These are phyloP conservation scores for Alternaria sp. DNA, from an alignment of 2,329 filamentous ascomycete species.

Conservation along the genomic window DNA sequence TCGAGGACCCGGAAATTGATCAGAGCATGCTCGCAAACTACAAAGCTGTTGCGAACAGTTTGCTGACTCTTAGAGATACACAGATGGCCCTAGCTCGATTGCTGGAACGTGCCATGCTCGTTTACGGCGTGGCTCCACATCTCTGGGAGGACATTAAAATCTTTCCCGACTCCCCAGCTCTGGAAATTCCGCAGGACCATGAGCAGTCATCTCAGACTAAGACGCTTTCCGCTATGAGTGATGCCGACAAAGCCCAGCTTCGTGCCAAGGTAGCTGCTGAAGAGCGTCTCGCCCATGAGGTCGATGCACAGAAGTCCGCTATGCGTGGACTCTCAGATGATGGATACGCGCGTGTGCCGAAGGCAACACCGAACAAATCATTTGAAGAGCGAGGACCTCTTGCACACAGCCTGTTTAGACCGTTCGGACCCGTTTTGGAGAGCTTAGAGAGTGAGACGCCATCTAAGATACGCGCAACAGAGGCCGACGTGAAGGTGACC, in stretches of 20 bases:
- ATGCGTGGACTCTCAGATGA: slow-evolving; percentile 42
- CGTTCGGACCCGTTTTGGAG: slow-evolving; percentile 35
- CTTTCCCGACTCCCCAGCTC: not conserved
- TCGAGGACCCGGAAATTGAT: slow-evolving; percentile 27
- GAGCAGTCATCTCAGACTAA: not conserved
- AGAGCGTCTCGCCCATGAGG: slow-evolving; percentile 33
- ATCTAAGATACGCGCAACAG: slow-evolving; percentile 7
- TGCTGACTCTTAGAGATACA: slow-evolving; percentile 39
- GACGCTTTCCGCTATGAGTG: not conserved
- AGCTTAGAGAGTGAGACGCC: slow-evolving; percentile 29
- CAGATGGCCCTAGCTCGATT: slow-evolving; percentile 36
- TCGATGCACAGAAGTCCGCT: slow-evolving; percentile 34
- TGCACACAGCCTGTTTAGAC: slow-evolving; percentile 40
- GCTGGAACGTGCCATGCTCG: slow-evolving; percentile 31
- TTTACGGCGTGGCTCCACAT: slow-evolving; percentile 25
- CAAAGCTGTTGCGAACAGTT: slow-evolving; percentile 30
- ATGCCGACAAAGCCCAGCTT: slow-evolving; percentile 11
- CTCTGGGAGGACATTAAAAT: slow-evolving; percentile 11
- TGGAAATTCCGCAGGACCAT: not conserved
- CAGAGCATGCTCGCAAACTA: slow-evolving; percentile 19
- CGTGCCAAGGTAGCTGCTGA: slow-evolving; percentile 23
- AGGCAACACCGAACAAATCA: slow-evolving; percentile 10
- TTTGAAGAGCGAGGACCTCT: slow-evolving; percentile 34
- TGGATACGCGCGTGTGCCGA: slow-evolving; percentile 27
- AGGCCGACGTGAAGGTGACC: slow-evolving; percentile 12